Evolutionary conservation across 2,329 filamentous ascomycete species (phyloP).

Genomic region (Colletotrichum sp.): DNA sequence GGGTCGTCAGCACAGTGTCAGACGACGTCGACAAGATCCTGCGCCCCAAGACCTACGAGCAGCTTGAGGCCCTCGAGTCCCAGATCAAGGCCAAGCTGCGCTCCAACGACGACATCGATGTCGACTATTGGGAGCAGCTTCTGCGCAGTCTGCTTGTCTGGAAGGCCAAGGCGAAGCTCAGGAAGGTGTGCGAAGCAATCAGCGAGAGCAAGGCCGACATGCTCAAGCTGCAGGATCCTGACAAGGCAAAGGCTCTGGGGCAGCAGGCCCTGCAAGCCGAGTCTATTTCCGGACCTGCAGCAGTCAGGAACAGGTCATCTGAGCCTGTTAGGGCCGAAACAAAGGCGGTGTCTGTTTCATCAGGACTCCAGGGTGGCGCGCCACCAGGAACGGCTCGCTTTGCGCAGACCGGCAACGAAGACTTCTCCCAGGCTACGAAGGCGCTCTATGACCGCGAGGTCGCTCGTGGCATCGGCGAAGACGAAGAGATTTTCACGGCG

Average conservation of each 20-base stretch:
- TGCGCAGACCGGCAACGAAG: conserved; percentile 71
- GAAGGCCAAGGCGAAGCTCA: conserved; percentile 89
- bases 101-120: conserved; percentile 91
- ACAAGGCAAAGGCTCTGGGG: conserved; percentile 59
- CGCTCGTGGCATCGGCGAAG: conserved; percentile 87
- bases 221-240: conserved; percentile 70
- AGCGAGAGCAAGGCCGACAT: conserved; percentile 63
- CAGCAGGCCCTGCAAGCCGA: conserved; percentile 30
- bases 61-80: conserved; percentile 84
- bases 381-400: conserved; percentile 71
- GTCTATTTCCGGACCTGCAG: conserved; percentile 34
- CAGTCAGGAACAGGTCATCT: conserved; percentile 15
- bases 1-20: conserved; percentile 81
- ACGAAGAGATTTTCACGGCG: conserved; percentile 93
- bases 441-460: conserved; percentile 92
- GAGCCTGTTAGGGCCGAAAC: conserved; percentile 29
- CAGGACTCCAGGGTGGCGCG: conserved; percentile 28
- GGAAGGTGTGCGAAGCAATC: conserved; percentile 78
- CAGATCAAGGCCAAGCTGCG: conserved; percentile 87
- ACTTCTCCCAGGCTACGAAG: conserved; percentile 86
- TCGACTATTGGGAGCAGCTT: conserved; percentile 96
- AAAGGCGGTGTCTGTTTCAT: conserved; percentile 11
- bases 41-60: conserved; percentile 81
- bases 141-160: conserved; percentile 84
- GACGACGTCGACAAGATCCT: conserved; percentile 89